These are phyloP conservation scores for Quercus phellos DNA, from an alignment of 331 rosid species.

Conservation along the genomic window DNA sequence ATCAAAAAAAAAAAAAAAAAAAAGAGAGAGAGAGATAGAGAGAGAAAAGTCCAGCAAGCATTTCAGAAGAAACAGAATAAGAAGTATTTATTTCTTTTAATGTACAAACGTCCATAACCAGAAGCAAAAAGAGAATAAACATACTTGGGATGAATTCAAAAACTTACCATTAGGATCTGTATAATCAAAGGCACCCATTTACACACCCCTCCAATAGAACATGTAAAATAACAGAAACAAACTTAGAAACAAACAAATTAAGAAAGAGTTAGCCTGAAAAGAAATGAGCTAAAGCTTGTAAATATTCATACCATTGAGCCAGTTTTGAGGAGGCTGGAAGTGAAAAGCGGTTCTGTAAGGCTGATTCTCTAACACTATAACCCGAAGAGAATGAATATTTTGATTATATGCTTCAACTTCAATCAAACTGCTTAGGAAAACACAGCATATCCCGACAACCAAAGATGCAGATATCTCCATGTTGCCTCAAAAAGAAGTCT, in stretches of 20 bases:
- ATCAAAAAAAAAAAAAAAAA: too few species aligned
- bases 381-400: background rate
- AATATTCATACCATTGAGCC: constrained; percentile 57
- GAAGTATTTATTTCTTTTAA: too few species aligned
- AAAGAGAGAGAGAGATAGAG: too few species aligned
- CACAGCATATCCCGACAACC: background rate
- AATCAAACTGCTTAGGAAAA: constrained; percentile 2
- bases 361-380: constrained; percentile 18
- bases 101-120: too few species aligned
- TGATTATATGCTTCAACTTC: constrained; percentile 12
- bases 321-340: constrained; percentile 53
- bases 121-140: too few species aligned
- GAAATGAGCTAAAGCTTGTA: background rate
- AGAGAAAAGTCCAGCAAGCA: too few species aligned
- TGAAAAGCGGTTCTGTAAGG: constrained; percentile 57
- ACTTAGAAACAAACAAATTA: constrained; percentile 9
- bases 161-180: constrained; percentile 61
- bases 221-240: constrained; percentile 20
- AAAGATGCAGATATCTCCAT: constrained; percentile 24
- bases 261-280: background rate
- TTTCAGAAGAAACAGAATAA: too few species aligned
- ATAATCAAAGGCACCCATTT: constrained; percentile 14
- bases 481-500: background rate
- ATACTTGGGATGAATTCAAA: background rate
- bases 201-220: constrained; percentile 22